Percentiles rank a stretch among this genome's conserved stretches.
These are phyloP conservation scores for Leucocoprinus birnbaumii DNA, from an alignment of 768 basidiomycete genomes.

Conservation along the genomic window DNA sequence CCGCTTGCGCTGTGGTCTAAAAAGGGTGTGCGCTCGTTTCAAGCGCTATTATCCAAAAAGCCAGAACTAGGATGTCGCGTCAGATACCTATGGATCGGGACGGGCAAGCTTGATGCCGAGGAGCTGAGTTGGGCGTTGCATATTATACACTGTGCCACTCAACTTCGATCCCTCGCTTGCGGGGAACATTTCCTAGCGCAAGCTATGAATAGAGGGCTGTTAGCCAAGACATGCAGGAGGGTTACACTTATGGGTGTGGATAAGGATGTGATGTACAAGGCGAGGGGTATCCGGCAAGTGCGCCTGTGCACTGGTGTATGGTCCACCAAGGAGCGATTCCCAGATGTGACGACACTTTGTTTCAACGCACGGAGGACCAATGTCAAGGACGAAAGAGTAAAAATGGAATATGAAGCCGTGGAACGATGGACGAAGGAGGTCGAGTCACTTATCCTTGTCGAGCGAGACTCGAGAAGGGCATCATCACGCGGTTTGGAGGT, in stretches of 20 bases:
- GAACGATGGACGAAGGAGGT: conserved; percentile 6
- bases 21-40: conserved; percentile 29
- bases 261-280: conserved; percentile 1
- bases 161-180: conserved; percentile 4
- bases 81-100: conserved; percentile 28
- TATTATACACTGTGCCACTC: not conserved
- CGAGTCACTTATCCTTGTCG: not conserved
- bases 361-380: conserved; percentile 7
- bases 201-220: not conserved
- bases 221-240: conserved; percentile 1
- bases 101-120: conserved; percentile 7
- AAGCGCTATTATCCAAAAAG: conserved; percentile 17
- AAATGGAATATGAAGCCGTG: conserved; percentile 4
- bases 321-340: conserved; percentile 5
- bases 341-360: conserved; percentile 4
- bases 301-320: conserved; percentile 5
- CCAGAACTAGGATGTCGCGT: conserved; percentile 20
- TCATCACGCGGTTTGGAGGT: not conserved
- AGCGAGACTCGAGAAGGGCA: not conserved
- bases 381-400: conserved; percentile 3
- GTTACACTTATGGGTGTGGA: conserved; percentile 9
- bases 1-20: conserved; percentile 28
- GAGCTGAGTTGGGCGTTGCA: conserved; percentile 7
- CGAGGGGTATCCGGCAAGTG: not conserved
- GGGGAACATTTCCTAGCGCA: conserved; percentile 2